Evolutionary conservation across 768 basidiomycete genomes (phyloP).

Genomic region (Phylloporus arenicola): DNA sequence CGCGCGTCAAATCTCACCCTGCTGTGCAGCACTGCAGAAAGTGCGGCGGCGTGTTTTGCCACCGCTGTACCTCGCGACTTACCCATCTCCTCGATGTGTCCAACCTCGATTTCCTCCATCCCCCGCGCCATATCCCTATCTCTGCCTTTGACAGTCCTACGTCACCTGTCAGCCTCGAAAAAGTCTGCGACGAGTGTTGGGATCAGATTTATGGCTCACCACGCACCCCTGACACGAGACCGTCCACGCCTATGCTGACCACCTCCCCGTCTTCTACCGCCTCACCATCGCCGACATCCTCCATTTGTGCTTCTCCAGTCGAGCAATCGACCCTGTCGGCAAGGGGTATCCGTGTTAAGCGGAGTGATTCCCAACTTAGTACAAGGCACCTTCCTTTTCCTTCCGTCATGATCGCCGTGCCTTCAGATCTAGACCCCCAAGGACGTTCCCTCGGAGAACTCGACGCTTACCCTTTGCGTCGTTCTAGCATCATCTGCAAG

Average conservation of each 20-base stretch:
- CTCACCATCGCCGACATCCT: constrained; percentile 30
- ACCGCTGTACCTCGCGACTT: constrained; percentile 50
- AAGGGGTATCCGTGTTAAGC: constrained; percentile 16
- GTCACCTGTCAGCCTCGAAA: constrained; percentile 51
- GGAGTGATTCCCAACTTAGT: constrained; percentile 28
- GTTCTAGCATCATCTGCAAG: constrained; percentile 66
- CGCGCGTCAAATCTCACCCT: constrained; percentile 15
- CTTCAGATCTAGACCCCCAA: constrained; percentile 26
- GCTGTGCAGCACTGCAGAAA: constrained; percentile 69
- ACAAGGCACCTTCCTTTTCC: constrained; percentile 23
- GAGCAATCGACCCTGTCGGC: constrained; percentile 22
- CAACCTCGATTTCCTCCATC: constrained; percentile 61
- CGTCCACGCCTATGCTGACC: constrained; percentile 38
- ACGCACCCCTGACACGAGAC: constrained; percentile 35
- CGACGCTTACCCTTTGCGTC: constrained; percentile 66
- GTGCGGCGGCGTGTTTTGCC: constrained; percentile 76
- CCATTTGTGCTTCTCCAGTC: constrained; percentile 31
- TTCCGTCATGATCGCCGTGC: constrained; percentile 14
- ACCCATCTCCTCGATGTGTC: constrained; percentile 72
- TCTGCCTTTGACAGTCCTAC: constrained; percentile 49
- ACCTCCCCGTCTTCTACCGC: constrained; percentile 27
- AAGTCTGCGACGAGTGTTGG: constrained; percentile 75
- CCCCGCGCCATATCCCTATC: constrained; percentile 64
- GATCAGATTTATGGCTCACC: constrained; percentile 63
- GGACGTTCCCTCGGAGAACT: constrained; percentile 63